Conservation (phyloP, 140 eudicot genomes). For the Ambrosia hybrid region DNA sequence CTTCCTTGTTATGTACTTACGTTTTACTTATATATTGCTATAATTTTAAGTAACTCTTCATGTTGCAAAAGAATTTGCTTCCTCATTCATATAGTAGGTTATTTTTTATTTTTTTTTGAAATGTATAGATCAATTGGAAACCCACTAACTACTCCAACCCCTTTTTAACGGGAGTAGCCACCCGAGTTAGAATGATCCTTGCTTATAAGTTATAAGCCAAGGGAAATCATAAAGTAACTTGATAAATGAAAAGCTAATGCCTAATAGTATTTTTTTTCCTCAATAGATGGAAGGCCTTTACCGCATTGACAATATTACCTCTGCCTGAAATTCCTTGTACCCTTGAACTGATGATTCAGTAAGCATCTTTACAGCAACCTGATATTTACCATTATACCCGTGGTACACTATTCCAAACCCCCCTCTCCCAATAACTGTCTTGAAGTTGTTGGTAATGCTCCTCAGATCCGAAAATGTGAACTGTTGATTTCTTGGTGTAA, state of each 20-base stretch:
- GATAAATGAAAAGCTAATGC: too few species aligned
- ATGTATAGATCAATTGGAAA: too few species aligned
- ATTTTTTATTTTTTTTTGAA: too few species aligned
- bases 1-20: neutral
- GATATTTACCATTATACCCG: constrained; percentile 26
- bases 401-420: constrained; percentile 56
- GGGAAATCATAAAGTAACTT: too few species aligned
- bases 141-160: too few species aligned
- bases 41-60: too few species aligned
- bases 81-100: neutral
- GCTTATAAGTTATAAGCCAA: neutral
- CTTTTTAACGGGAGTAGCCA: too few species aligned
- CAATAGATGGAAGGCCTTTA: neutral
- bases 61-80: neutral
- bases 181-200: neutral
- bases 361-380: constrained; percentile 58
- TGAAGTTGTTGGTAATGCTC: constrained; percentile 33
- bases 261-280: too few species aligned
- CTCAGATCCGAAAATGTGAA: constrained; percentile 35
- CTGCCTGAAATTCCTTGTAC: constrained; percentile 46
- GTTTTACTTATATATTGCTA: too few species aligned
- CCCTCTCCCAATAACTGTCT: constrained; percentile 45
- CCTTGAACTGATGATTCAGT: constrained; percentile 5
- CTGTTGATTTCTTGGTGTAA: constrained; percentile 18
- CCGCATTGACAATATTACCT: constrained; percentile 28